Evolutionary conservation across 73 alveolate species (phyloP).

Genomic region (Symbiodinium pilosum): DNA sequence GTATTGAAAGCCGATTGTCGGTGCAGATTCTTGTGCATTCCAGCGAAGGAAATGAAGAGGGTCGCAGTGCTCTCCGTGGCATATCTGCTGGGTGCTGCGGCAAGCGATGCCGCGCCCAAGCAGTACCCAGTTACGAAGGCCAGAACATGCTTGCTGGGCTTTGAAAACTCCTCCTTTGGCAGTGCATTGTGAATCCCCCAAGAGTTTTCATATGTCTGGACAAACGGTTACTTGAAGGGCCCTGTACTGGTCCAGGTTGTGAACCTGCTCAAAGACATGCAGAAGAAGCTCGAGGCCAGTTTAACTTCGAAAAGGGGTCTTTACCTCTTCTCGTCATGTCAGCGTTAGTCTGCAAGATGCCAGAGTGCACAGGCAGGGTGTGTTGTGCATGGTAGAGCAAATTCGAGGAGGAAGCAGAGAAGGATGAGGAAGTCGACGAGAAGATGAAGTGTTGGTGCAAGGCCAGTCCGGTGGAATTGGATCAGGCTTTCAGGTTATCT

Average conservation of each 20-base stretch:
- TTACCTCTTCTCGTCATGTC: too few relatives aligned
- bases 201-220: too few relatives aligned
- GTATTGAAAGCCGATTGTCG: too few relatives aligned
- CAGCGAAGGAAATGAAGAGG: slow-evolving; percentile 40
- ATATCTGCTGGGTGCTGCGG: slow-evolving; percentile 16
- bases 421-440: slow-evolving; percentile 85
- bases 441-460: slow-evolving; percentile 94
- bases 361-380: too few relatives aligned
- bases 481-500: too few relatives aligned
- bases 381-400: too few relatives aligned
- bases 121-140: slow-evolving; percentile 88
- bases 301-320: too few relatives aligned
- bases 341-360: too few relatives aligned
- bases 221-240: too few relatives aligned
- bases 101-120: slow-evolving; percentile 51
- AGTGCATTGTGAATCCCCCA: too few relatives aligned
- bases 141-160: not conserved
- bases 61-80: slow-evolving; percentile 20
- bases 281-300: slow-evolving; percentile 54
- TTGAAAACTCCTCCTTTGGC: too few relatives aligned
- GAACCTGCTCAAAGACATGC: slow-evolving; percentile 63
- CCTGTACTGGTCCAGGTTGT: slow-evolving; percentile 44
- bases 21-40: too few relatives aligned
- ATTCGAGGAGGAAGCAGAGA: slow-evolving; percentile 47
- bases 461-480: not conserved